phyloP scores from a whole-genome alignment of 176 grass and related monocot species.

The Dactylis glomerata region DNA sequence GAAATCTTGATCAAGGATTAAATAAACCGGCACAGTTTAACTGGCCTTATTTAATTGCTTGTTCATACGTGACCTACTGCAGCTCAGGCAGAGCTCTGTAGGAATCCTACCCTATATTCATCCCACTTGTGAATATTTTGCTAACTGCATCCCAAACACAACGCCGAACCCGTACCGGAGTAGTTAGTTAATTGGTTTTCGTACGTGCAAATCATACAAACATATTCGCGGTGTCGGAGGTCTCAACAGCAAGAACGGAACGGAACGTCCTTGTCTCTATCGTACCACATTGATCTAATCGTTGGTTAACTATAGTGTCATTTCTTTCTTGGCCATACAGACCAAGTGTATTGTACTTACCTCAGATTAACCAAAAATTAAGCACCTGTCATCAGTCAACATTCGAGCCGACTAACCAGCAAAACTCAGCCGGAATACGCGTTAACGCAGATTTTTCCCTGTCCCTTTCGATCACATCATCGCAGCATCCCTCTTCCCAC shows the following conservation, averaged over 20 bases:
- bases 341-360: too few species aligned
- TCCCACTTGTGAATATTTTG: not conserved
- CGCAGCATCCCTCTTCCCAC: not conserved
- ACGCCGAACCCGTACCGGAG: not conserved
- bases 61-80: not conserved
- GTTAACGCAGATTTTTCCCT: not conserved
- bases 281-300: not conserved
- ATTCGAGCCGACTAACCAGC: not conserved
- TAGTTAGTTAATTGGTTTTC: not conserved
- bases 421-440: not conserved
- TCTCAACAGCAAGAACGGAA: constrained; percentile 26
- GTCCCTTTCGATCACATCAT: not conserved
- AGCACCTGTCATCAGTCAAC: not conserved
- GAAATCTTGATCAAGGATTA: not conserved
- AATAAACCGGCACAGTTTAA: not conserved
- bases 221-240: constrained; percentile 29
- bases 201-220: constrained; percentile 23
- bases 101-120: too few species aligned
- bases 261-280: not conserved
- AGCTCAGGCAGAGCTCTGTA: not conserved
- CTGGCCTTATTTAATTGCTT: not conserved
- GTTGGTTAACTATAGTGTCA: too few species aligned
- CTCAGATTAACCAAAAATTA: not conserved
- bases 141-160: not conserved
- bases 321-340: not conserved